Percentiles rank a stretch among this genome's conserved stretches.
Conservation (phyloP, 768 basidiomycete genomes). For the Scleroderma citrinum region DNA sequence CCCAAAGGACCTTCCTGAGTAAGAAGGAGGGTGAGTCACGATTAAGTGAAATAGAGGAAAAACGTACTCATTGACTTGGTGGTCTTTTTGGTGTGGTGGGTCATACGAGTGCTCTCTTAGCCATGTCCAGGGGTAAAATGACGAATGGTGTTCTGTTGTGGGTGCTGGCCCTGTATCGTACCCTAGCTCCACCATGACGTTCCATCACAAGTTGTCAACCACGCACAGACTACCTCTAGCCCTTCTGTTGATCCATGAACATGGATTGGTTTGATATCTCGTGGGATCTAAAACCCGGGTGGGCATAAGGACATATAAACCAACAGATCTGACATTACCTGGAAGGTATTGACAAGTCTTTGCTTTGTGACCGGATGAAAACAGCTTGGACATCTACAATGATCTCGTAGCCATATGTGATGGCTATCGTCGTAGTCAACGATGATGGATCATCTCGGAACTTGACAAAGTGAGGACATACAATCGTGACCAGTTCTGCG, state of each 20-base stretch:
- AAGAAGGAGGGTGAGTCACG: not conserved
- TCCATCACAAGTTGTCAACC: not conserved
- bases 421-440: slow-evolving; percentile 49
- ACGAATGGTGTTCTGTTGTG: slow-evolving; percentile 54
- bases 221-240: slow-evolving; percentile 70
- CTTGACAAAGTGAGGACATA: slow-evolving; percentile 32
- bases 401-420: slow-evolving; percentile 87
- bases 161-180: slow-evolving; percentile 15
- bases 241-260: slow-evolving; percentile 56
- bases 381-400: slow-evolving; percentile 83
- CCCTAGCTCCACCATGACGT: not conserved
- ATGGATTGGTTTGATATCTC: slow-evolving; percentile 57
- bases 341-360: slow-evolving; percentile 79
- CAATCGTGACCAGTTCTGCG: slow-evolving; percentile 71
- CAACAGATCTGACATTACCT: slow-evolving; percentile 38
- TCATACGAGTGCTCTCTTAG: slow-evolving; percentile 76
- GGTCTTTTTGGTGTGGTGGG: slow-evolving; percentile 39
- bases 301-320: not conserved
- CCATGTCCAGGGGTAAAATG: slow-evolving; percentile 86
- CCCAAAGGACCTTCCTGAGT: slow-evolving; percentile 71
- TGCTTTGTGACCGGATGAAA: slow-evolving; percentile 89
- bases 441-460: not conserved
- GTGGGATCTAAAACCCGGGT: slow-evolving; percentile 55
- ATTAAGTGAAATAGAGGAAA: slow-evolving; percentile 1
- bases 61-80: slow-evolving; percentile 39